Evolutionary conservation across 1,139 yeast species (phyloP).

Genomic region (Kurtzmaniella quercitrusa): DNA sequence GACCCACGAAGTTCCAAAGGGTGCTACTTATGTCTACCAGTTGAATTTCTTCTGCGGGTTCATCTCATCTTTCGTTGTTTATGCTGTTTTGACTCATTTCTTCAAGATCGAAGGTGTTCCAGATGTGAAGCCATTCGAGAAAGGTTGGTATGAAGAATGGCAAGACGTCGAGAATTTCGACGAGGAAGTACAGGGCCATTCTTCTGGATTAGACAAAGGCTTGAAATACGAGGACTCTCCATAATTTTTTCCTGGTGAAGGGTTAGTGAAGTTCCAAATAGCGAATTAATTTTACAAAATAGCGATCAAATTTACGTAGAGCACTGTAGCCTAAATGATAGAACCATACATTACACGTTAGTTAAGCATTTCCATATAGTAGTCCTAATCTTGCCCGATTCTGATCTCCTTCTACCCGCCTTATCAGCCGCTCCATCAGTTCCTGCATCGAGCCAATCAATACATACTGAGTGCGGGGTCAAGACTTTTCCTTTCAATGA

Average conservation of each 20-base stretch:
- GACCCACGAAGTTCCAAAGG: conserved; percentile 61
- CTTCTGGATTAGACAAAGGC: conserved; percentile 4
- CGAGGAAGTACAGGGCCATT: conserved; percentile 33
- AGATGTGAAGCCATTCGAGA: conserved; percentile 43
- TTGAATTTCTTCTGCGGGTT: conserved; percentile 77
- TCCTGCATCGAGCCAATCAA: neutral
- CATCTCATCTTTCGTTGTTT: conserved; percentile 48
- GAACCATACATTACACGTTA: too few species aligned
- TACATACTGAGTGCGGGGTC: conserved; percentile 1
- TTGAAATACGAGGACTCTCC: conserved; percentile 7
- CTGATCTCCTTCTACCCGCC: neutral
- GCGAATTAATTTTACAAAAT: too few species aligned
- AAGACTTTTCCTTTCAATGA: neutral
- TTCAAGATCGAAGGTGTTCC: conserved; percentile 64
- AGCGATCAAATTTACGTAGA: neutral
- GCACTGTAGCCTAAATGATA: neutral
- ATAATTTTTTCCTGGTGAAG: conserved; percentile 4
- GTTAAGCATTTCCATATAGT: too few species aligned
- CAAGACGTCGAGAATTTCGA: conserved; percentile 63
- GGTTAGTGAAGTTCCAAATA: neutral
- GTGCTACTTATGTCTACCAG: conserved; percentile 70
- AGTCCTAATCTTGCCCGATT: too few species aligned
- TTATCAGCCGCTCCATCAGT: neutral
- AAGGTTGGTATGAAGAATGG: conserved; percentile 62
- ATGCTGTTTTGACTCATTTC: conserved; percentile 44